Evolutionary conservation across 495 filamentous ascomycete species (phyloP), one percentile per base, ranked within the genome.

Genomic region (Talaromyces borbonicus): DNA sequence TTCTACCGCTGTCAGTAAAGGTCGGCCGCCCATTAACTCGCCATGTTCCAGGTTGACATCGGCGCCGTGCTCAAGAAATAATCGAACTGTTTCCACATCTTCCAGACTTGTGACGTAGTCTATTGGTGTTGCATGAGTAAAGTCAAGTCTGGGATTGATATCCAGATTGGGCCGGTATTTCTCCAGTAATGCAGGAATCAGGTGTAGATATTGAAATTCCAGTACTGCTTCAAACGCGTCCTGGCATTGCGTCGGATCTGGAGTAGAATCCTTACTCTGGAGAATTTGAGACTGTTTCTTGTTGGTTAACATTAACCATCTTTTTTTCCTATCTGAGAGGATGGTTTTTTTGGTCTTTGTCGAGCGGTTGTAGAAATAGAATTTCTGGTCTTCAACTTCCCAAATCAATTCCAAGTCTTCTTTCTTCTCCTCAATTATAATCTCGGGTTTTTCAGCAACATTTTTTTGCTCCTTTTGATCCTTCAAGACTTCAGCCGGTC

Each of bases 361-460:
- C 16, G 16, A 40, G 36, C n/a, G 36, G 23, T 40, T 40, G n/a
- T 16, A 40, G 36, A 40, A 40, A 40, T 40, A 40, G 36, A 40
- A 40, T 40, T 22, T 18, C 23, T 40, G 36, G 6, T 8, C 36
- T n/a, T 40, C 16, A 8, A 8, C 16, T 40, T 40, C 16, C 36
- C 36, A 40, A 19, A 40, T 15, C 36, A 40, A 19, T n/a, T 40
- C 36, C 36, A 15, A 40, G 36, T 40, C 36, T 5, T 40, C 36
- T 40, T 40, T 40, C 6, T 40, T 40, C n/a, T n/a, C n/a, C n/a
- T 40, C 36, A 24, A 6, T 16, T 40, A 19, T 19, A 40, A 6
- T 22, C n/a, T 22, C 36, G 15, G 19, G 5, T 8, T 3, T 8
- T 40, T 40, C 16, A 40, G n/a, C 15, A 22, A 40, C 36, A 40